Evolutionary conservation across 257 asterid species (phyloP), one percentile per base, ranked within the genome.

Genomic region (Avicennia marina): DNA sequence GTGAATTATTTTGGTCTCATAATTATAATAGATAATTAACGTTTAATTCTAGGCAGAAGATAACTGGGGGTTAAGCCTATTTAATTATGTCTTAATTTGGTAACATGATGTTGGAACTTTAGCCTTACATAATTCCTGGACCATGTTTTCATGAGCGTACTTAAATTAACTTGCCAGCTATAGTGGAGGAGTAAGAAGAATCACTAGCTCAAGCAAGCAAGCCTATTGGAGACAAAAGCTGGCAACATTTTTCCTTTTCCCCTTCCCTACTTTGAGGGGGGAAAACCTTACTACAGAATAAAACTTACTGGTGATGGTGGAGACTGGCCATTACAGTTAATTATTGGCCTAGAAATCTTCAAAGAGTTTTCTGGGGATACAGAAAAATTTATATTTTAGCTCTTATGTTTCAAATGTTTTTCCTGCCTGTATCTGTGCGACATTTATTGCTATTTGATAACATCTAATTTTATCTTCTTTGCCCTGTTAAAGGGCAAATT

Each of bases 401-500:
- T 52, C 50, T 18, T 47, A 21, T 65, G 64, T 33, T 22, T 39
- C 53, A 31, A 53, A 20, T 29, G 24, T 46, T 19, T 65, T 10
- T 25, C 32, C 47, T 53, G 50, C 29, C 42, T 29, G 58, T 41
- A 13, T 25, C 55, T 45, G 36, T 16, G n/a, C 21, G 58, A 18
- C 22, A 50, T 38, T 58, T 41, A 16, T 43, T 46, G 52, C 54
- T 62, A 64, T 68, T 34, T 11, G 69, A 48, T 56, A 51, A 61
- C 62, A 46, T 26, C 32, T 53, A 32, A 65, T 36, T 56, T 61
- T 33, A 4, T 43, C 53, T 62, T 2, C 42, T 58, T 47, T 29
- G 55, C 52, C 70, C 41, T 47, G 67, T 53, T 67, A 55, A 65
- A 90, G 95, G 84, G 68, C 82, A 47, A 80, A 71, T 73, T 73